Evolutionary conservation across 169 alveolate genomes (phyloP).

Genomic region (Eimeria acervulina): DNA sequence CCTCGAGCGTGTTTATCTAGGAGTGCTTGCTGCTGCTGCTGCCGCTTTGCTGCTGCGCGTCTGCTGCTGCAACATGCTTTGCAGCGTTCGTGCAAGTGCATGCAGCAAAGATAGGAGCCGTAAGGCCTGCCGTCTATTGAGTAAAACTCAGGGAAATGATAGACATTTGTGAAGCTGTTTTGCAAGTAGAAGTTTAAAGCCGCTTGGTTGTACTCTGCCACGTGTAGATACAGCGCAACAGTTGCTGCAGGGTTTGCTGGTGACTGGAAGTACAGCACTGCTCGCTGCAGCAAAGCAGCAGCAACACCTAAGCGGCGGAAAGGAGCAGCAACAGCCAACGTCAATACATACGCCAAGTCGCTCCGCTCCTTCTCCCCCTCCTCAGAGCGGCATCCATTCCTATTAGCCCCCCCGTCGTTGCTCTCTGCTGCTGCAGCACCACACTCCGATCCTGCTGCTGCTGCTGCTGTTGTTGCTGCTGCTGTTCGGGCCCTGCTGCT

Average conservation of each 20-base stretch:
- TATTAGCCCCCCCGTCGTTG: too few species aligned
- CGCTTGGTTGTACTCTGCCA: not conserved
- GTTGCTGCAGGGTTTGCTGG: not conserved
- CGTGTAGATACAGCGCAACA: conserved; percentile 32
- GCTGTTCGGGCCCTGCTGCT: not conserved
- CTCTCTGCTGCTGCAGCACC: not conserved
- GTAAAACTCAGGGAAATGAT: not conserved
- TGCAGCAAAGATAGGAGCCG: conserved; percentile 10
- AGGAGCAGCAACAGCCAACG: conserved; percentile 40
- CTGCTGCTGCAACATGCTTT: not conserved
- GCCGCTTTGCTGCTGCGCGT: not conserved
- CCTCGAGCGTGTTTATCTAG: too few species aligned
- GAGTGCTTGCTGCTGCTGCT: conserved; percentile 18
- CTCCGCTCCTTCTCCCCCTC: not conserved
- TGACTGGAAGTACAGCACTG: not conserved
- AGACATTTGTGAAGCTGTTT: not conserved
- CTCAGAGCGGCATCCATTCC: not conserved
- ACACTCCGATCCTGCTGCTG: not conserved
- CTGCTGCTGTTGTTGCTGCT: too few species aligned
- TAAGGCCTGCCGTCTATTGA: not conserved
- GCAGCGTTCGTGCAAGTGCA: conserved; percentile 4
- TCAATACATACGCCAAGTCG: conserved; percentile 19
- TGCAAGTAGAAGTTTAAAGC: not conserved
- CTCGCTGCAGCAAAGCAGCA: conserved; percentile 18
- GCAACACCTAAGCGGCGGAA: conserved; percentile 17